Evolutionary conservation across 2,329 filamentous ascomycete species (phyloP), one percentile per base, ranked within the genome.

Genomic region (Aureobasidium vineae): DNA sequence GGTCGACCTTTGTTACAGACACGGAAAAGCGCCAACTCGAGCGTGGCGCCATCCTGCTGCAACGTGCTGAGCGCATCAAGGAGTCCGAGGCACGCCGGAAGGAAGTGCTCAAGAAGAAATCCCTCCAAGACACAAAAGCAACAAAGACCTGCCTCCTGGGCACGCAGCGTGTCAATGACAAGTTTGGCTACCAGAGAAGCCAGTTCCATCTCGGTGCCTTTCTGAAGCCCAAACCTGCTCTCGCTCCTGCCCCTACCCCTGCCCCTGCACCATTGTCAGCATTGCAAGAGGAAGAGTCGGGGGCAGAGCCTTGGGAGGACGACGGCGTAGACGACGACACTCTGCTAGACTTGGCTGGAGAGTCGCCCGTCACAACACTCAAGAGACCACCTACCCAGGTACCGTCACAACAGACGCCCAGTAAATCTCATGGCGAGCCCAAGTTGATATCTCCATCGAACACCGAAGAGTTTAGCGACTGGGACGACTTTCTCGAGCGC

Each of bases 401-500:
- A 15, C 38, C 36, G 7, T 41, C 38, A n/a, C 61, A 45, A 16
- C 23, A 38, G 10, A 64, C 61, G 26, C 61, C 61, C 19, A 64
- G 36, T 49, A 64, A 64, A 49, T 45, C 19, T 41, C 45, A 13
- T 28, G 31, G 31, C 36, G 16, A 61, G 28, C 26, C 19, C 26
- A 26, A 31, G 31, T 59, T 23, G 41, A 41, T 40, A 23, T 65
- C 28, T 33, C 54, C 66, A 21, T 65, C 41, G 19, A 38, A 36
- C 15, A 64, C 63, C 13, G 68, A 73, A 33, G 73, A 75, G n/a
- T 49, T 72, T 16, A 54, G 36, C n/a, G 66, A 57, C 65, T 73
- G 69, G 60, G 75, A 60, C 31, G 64, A 79, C 47, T 79, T 81
- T n/a, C 72, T 82, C 2, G 79, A 77, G n/a, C 79, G 75, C 66